A percentile compares a stretch with the other conserved stretches of the same genome.
Conservation (phyloP, 192 early-diverging fungal species). For the Coemansia sp. region DNA sequence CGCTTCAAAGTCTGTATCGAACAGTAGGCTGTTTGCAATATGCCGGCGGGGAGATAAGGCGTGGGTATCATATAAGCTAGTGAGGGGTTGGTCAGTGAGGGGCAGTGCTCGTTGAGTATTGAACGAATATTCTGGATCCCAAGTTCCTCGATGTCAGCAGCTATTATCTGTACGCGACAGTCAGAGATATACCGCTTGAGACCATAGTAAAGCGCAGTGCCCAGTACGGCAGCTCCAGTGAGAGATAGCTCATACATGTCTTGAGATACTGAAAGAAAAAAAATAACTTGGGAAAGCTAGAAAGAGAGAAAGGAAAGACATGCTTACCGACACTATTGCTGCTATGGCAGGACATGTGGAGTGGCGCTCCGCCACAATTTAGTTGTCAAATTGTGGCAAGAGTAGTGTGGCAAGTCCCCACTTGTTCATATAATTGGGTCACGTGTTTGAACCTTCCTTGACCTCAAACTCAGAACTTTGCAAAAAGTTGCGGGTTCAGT, state of each 20-base stretch:
- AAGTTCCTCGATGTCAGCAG: not conserved
- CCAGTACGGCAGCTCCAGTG: not conserved
- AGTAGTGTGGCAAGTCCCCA: no score
- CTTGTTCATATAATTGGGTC: not conserved
- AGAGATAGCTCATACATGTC: not conserved
- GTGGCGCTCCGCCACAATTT: not conserved
- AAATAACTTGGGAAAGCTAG: not conserved
- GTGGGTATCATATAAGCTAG: slow-evolving; percentile 63
- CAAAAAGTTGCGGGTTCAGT: no score
- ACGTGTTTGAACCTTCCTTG: not conserved
- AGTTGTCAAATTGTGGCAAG: not conserved
- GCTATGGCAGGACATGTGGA: not conserved
- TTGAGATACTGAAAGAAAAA: not conserved
- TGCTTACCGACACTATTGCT: not conserved
- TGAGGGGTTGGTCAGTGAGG: slow-evolving; percentile 45
- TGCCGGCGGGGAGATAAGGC: slow-evolving; percentile 65
- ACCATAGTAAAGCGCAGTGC: slow-evolving; percentile 11
- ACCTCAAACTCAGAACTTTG: not conserved
- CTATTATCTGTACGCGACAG: slow-evolving; percentile 15
- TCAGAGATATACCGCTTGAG: not conserved
- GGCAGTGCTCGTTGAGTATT: slow-evolving; percentile 33
- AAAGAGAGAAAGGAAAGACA: not conserved
- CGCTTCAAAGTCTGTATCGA: slow-evolving; percentile 47
- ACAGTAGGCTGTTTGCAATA: slow-evolving; percentile 64
- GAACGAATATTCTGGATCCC: not conserved